Conservation (phyloP, 108 stramenopile species). For the Aurantiochytrium sp. region DNA sequence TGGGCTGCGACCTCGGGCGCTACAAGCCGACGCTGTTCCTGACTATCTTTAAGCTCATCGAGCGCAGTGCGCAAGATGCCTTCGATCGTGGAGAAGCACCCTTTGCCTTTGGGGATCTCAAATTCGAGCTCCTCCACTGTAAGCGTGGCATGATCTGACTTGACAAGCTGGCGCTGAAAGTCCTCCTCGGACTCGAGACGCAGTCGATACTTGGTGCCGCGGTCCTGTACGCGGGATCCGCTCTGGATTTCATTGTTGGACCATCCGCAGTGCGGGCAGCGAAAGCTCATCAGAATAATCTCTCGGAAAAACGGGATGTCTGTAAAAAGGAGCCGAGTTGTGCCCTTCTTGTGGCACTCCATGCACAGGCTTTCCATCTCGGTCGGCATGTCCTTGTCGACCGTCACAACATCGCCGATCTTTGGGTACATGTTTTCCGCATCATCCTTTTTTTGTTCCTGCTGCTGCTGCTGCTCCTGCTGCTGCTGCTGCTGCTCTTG, state of each 20-base stretch:
- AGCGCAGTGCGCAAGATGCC: conserved; percentile 48
- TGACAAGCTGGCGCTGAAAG: conserved; percentile 67
- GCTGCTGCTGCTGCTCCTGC: background rate
- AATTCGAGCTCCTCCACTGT: conserved; percentile 54
- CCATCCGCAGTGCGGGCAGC: conserved; percentile 51
- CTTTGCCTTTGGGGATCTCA: conserved; percentile 71
- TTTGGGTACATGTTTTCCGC: background rate
- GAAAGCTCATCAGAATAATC: conserved; percentile 61
- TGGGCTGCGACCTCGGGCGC: background rate
- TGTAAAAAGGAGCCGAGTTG: conserved; percentile 61
- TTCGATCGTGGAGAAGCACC: conserved; percentile 65
- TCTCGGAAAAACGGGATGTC: conserved; percentile 72
- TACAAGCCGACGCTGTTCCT: background rate
- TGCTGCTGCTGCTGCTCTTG: background rate
- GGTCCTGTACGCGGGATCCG: conserved; percentile 64
- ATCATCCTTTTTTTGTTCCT: background rate
- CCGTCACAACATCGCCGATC: background rate
- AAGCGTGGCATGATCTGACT: conserved; percentile 63
- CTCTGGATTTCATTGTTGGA: conserved; percentile 55
- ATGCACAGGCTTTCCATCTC: conserved; percentile 43
- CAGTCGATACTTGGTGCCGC: conserved; percentile 49
- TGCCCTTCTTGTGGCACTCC: conserved; percentile 46
- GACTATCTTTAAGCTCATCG: conserved; percentile 20
- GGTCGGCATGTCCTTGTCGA: background rate
- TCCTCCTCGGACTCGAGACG: conserved; percentile 38